These are phyloP conservation scores for Canavalia ensiformis DNA, from an alignment of 306 rosid species.

Conservation along the genomic window DNA sequence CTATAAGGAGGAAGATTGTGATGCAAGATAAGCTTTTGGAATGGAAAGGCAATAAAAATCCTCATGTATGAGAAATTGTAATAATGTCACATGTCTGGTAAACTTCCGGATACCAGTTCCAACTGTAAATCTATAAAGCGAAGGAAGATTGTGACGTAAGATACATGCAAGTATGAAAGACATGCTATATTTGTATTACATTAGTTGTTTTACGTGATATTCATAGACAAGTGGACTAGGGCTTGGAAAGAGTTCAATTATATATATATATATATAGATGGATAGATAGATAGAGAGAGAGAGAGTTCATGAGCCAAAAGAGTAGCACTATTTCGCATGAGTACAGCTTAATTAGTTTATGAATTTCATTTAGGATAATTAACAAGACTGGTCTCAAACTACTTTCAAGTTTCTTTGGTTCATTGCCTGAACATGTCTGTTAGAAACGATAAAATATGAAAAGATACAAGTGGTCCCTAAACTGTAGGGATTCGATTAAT, in stretches of 20 bases:
- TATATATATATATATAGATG: too few species aligned
- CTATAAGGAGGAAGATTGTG: neutral
- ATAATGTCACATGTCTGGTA: too few species aligned
- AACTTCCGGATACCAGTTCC: too few species aligned
- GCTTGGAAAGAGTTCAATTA: neutral
- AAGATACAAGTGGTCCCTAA: too few species aligned
- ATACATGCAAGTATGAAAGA: neutral
- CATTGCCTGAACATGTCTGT: neutral
- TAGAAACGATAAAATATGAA: too few species aligned
- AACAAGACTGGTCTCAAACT: neutral
- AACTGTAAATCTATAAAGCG: too few species aligned
- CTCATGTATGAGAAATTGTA: too few species aligned
- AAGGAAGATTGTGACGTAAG: too few species aligned
- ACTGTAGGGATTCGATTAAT: too few species aligned
- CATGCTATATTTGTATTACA: neutral
- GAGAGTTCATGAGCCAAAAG: neutral
- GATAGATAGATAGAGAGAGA: too few species aligned
- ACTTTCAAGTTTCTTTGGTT: neutral
- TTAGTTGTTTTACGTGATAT: constrained; percentile 2
- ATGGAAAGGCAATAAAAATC: too few species aligned
- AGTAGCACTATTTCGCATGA: neutral
- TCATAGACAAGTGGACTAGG: neutral
- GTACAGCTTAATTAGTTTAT: neutral
- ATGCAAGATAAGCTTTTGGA: neutral
- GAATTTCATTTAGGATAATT: neutral